phyloP scores from a whole-genome alignment of 1,284 basidiomycete species.

The Schizophyllum commune region DNA sequence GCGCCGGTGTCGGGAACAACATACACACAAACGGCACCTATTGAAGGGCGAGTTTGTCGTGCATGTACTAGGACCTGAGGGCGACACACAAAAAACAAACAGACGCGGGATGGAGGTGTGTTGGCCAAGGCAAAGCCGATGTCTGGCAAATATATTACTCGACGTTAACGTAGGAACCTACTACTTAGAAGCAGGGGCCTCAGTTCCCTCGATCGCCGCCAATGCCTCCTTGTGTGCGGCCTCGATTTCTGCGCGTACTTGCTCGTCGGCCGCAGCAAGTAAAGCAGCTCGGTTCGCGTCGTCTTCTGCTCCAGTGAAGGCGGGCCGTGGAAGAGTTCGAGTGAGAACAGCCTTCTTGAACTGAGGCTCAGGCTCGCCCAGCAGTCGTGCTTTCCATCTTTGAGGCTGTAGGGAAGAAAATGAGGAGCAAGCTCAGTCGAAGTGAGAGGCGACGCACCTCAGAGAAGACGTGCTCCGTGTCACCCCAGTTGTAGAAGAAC shows the following conservation, averaged over 20 bases:
- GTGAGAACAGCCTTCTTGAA: not conserved
- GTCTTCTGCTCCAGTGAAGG: not conserved
- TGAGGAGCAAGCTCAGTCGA: not conserved
- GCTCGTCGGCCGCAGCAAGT: not conserved
- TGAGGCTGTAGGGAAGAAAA: not conserved
- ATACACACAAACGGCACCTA: no score
- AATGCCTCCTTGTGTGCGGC: not conserved
- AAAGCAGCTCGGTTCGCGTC: not conserved
- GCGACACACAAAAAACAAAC: no score
- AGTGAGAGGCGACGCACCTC: conserved; percentile 36
- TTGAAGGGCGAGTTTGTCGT: no score
- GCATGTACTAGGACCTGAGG: no score
- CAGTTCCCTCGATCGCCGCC: not conserved
- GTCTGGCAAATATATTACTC: not conserved
- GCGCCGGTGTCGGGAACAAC: no score
- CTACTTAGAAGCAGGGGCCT: not conserved
- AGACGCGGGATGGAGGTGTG: not conserved
- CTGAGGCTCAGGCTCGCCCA: not conserved
- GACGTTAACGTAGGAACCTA: not conserved
- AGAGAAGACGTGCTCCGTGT: conserved; percentile 61
- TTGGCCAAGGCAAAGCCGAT: not conserved
- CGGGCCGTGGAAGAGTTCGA: not conserved
- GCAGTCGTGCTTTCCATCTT: not conserved
- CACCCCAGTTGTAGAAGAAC: conserved; percentile 62
- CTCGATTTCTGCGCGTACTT: not conserved